Evolutionary conservation across 1,284 basidiomycete species (phyloP).

Genomic region (Neolentinus lepideus): DNA sequence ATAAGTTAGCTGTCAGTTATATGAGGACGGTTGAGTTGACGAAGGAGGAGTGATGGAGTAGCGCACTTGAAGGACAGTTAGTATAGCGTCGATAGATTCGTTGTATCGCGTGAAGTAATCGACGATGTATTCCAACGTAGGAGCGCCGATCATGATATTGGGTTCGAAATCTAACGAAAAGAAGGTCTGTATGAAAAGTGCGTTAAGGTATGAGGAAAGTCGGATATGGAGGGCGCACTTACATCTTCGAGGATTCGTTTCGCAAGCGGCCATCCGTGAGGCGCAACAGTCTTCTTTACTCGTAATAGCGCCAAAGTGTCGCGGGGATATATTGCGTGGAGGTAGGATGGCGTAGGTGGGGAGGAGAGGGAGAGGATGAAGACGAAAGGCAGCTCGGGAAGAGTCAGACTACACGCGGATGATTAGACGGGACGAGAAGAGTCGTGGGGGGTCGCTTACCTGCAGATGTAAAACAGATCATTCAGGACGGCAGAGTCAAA

Average conservation of each 20-base stretch:
- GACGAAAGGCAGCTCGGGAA: slow-evolving; percentile 46
- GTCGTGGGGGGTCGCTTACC: slow-evolving; percentile 27
- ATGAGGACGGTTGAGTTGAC: not conserved
- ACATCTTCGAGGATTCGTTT: slow-evolving; percentile 39
- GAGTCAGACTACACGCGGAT: slow-evolving; percentile 23
- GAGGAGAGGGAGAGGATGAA: slow-evolving; percentile 55
- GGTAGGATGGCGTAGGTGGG: slow-evolving; percentile 43
- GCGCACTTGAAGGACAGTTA: slow-evolving; percentile 54
- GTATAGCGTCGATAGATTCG: slow-evolving; percentile 44
- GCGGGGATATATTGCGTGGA: slow-evolving; percentile 50
- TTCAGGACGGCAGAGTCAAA: slow-evolving; percentile 52
- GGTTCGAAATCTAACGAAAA: slow-evolving; percentile 55
- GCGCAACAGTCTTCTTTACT: slow-evolving; percentile 39
- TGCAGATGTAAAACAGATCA: slow-evolving; percentile 64
- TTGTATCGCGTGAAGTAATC: slow-evolving; percentile 50
- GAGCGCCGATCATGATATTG: slow-evolving; percentile 52
- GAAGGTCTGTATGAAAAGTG: slow-evolving; percentile 40
- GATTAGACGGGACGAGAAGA: slow-evolving; percentile 8
- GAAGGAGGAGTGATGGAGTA: not conserved
- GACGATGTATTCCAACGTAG: slow-evolving; percentile 41
- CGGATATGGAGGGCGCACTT: slow-evolving; percentile 19
- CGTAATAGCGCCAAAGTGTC: slow-evolving; percentile 52
- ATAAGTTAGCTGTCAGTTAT: slow-evolving; percentile 39
- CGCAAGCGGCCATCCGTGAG: slow-evolving; percentile 25
- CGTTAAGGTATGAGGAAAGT: not conserved